phyloP scores from a whole-genome alignment of 1,284 basidiomycete species.

The Boletus semigastroideus region DNA sequence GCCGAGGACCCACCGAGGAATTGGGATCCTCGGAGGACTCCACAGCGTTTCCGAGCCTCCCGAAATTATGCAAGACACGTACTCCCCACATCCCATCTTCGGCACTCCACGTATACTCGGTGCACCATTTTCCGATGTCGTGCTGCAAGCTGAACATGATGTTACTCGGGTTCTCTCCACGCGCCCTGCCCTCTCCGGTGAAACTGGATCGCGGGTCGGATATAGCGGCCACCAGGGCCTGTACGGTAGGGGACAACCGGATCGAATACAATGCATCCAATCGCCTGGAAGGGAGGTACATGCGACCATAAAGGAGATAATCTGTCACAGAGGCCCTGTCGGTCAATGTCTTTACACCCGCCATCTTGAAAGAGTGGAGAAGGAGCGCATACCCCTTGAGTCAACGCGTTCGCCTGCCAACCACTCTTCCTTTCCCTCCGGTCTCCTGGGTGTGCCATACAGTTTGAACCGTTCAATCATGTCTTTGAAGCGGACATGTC shows the following conservation, averaged over 20 bases:
- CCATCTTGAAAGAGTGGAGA: background rate
- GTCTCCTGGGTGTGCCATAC: constrained; percentile 73
- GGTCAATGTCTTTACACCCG: too few relatives aligned
- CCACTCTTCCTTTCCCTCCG: constrained; percentile 77
- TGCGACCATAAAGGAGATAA: constrained; percentile 89
- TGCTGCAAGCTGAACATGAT: constrained; percentile 89
- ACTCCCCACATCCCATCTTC: constrained; percentile 93
- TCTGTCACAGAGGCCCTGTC: constrained; percentile 45
- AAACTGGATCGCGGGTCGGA: constrained; percentile 63
- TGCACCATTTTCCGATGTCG: constrained; percentile 89
- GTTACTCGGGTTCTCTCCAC: constrained; percentile 59
- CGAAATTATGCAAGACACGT: constrained; percentile 92
- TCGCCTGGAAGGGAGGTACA: constrained; percentile 87
- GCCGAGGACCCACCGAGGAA: constrained; percentile 24
- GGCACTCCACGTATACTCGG: constrained; percentile 93
- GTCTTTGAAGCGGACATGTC: constrained; percentile 81
- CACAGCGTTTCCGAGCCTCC: constrained; percentile 46
- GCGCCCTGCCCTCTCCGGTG: constrained; percentile 43
- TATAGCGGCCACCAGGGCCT: constrained; percentile 71
- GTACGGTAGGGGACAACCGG: constrained; percentile 70
- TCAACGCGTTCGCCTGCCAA: constrained; percentile 75
- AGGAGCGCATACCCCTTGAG: constrained; percentile 60
- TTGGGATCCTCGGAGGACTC: constrained; percentile 29
- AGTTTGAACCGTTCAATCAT: constrained; percentile 85
- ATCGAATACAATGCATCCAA: constrained; percentile 90